A percentile compares a stretch with the other conserved stretches of the same genome.
phyloP scores from a whole-genome alignment of 129 eudicot species.

The Tagetes erecta region DNA sequence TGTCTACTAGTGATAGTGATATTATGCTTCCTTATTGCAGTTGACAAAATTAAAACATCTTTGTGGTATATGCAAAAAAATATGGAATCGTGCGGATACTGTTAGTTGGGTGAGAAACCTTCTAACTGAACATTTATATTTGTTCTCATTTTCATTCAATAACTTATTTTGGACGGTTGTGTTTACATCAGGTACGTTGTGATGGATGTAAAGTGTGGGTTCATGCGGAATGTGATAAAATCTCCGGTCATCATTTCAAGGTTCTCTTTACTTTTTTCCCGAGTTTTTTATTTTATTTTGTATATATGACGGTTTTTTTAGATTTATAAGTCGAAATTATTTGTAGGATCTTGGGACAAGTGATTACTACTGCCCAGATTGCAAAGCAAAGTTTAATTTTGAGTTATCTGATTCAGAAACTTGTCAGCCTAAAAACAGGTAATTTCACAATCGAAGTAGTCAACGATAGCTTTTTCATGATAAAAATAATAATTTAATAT shows the following conservation, averaged over 20 bases:
- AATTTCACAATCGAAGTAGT: conserved; percentile 18
- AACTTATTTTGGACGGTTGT: conserved; percentile 24
- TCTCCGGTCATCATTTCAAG: conserved; percentile 61
- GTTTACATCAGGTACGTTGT: conserved; percentile 62
- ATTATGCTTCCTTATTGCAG: conserved; percentile 42
- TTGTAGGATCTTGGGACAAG: conserved; percentile 64
- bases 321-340: conserved; percentile 7
- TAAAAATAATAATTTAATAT: neutral
- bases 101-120: conserved; percentile 69
- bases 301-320: neutral
- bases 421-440: conserved; percentile 56
- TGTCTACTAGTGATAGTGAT: conserved; percentile 1
- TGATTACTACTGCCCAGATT: conserved; percentile 84
- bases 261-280: conserved; percentile 31
- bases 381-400: conserved; percentile 77
- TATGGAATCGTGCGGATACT: conserved; percentile 67
- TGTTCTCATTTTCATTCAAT: neutral
- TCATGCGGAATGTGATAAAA: conserved; percentile 87
- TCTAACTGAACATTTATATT: neutral
- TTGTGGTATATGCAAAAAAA: conserved; percentile 91
- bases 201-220: conserved; percentile 93
- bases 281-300: neutral
- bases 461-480: neutral
- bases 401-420: conserved; percentile 83
- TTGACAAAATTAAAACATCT: conserved; percentile 60